These are phyloP conservation scores for Vachellia collinsii DNA, from an alignment of 306 rosid species.

Conservation along the genomic window DNA sequence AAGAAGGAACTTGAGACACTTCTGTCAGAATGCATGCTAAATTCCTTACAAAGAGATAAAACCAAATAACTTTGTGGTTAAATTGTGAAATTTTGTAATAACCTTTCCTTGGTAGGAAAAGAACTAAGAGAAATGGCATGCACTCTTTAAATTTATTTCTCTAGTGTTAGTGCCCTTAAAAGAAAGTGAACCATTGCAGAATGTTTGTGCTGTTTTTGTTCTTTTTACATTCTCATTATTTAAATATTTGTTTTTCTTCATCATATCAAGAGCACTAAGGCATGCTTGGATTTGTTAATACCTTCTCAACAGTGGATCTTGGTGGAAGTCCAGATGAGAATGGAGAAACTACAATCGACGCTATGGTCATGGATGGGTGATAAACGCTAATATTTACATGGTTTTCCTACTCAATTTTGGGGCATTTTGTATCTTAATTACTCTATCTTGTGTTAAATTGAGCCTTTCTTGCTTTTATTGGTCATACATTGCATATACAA, in stretches of 20 bases:
- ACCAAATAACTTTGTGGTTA: not conserved
- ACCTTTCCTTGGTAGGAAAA: conserved; percentile 21
- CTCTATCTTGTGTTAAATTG: too few relatives aligned
- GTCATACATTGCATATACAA: too few relatives aligned
- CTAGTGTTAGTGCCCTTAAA: not conserved
- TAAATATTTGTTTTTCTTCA: conserved; percentile 19
- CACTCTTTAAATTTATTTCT: not conserved
- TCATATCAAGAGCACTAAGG: not conserved
- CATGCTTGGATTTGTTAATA: conserved; percentile 10
- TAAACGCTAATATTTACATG: too few relatives aligned
- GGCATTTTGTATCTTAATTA: too few relatives aligned
- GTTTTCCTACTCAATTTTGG: too few relatives aligned
- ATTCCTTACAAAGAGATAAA: not conserved
- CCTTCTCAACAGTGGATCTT: conserved; percentile 72
- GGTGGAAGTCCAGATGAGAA: conserved; percentile 99
- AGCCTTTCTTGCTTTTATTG: too few relatives aligned
- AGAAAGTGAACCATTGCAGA: not conserved
- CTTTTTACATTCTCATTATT: not conserved
- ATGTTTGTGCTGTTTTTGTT: conserved; percentile 5
- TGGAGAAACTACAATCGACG: conserved; percentile 95
- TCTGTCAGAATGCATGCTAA: not conserved
- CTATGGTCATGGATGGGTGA: conserved; percentile 93
- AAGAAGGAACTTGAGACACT: not conserved
- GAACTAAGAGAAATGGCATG: not conserved
- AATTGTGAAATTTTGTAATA: not conserved